These are phyloP conservation scores for Astrephomene gubernaculifera DNA, from an alignment of 139 green algal species.

Conservation along the genomic window DNA sequence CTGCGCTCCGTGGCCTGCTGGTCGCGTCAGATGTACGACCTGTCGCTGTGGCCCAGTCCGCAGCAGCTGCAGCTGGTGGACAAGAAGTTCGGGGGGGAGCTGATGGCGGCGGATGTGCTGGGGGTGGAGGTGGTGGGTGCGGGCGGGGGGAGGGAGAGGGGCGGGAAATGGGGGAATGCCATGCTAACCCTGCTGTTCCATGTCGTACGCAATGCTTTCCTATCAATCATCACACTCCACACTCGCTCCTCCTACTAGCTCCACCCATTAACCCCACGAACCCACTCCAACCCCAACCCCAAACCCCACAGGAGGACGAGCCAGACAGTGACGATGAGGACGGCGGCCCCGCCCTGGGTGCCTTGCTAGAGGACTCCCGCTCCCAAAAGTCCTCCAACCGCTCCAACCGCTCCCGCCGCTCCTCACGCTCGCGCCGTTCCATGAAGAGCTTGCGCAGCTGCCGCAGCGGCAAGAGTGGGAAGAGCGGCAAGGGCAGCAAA, in stretches of 20 bases:
- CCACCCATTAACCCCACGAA: too few species aligned
- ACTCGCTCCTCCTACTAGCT: too few species aligned
- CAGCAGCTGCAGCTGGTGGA: slow-evolving; percentile 65
- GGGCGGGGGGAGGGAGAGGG: neutral
- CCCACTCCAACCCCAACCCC: neutral
- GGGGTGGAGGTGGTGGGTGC: slow-evolving; percentile 50
- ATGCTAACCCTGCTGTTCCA: too few species aligned
- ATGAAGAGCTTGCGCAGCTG: neutral
- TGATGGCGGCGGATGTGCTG: slow-evolving; percentile 57
- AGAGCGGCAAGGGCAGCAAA: slow-evolving; percentile 44
- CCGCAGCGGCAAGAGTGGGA: neutral
- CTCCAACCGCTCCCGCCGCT: slow-evolving; percentile 26
- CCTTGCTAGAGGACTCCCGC: slow-evolving; percentile 26
- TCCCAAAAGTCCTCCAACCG: neutral
- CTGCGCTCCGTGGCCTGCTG: slow-evolving; percentile 34
- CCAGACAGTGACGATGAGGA: slow-evolving; percentile 59
- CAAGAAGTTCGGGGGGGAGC: slow-evolving; percentile 81
- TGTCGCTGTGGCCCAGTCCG: slow-evolving; percentile 49
- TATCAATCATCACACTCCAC: too few species aligned
- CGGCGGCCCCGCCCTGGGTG: slow-evolving; percentile 34
- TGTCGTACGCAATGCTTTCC: too few species aligned
- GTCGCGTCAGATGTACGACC: slow-evolving; percentile 48
- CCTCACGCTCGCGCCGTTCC: neutral
- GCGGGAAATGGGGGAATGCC: neutral
- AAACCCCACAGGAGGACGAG: slow-evolving; percentile 40